Conservation (phyloP, 1,284 basidiomycete genomes). For the Xerocomus nothofagi region DNA sequence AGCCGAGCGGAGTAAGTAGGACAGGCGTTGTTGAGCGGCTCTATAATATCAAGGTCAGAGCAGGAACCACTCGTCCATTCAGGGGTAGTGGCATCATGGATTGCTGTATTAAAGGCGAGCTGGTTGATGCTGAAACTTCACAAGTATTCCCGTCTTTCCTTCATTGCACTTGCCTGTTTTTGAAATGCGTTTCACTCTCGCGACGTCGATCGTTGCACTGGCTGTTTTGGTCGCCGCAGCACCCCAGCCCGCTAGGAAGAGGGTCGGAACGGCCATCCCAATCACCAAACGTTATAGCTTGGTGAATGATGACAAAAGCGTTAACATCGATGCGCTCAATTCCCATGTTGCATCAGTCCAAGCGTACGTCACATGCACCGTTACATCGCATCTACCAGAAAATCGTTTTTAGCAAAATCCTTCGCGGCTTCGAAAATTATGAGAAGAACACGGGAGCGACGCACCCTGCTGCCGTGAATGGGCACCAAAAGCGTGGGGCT, state of each 20-base stretch:
- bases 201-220: constrained; percentile 9
- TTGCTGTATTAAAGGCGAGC: constrained; percentile 1
- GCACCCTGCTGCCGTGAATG: constrained; percentile 5
- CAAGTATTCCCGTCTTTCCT: background rate
- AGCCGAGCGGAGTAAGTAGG: background rate
- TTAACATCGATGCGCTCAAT: constrained; percentile 11
- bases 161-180: background rate
- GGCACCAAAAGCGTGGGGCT: background rate
- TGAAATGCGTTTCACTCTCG: constrained; percentile 21
- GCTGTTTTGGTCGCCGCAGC: constrained; percentile 13
- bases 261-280: constrained; percentile 5
- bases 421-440: constrained; percentile 8
- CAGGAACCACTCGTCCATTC: background rate
- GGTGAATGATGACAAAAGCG: constrained; percentile 9
- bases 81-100: background rate
- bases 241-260: constrained; percentile 2
- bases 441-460: constrained; percentile 15
- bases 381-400: background rate
- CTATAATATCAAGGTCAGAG: background rate
- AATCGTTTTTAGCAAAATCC: constrained; percentile 13
- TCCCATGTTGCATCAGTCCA: constrained; percentile 8
- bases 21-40: background rate
- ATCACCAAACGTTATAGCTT: constrained; percentile 17
- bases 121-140: background rate
- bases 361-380: constrained; percentile 10